These are phyloP conservation scores for Eruca vesicaria DNA, from an alignment of 441 rosid species.

Conservation along the genomic window DNA sequence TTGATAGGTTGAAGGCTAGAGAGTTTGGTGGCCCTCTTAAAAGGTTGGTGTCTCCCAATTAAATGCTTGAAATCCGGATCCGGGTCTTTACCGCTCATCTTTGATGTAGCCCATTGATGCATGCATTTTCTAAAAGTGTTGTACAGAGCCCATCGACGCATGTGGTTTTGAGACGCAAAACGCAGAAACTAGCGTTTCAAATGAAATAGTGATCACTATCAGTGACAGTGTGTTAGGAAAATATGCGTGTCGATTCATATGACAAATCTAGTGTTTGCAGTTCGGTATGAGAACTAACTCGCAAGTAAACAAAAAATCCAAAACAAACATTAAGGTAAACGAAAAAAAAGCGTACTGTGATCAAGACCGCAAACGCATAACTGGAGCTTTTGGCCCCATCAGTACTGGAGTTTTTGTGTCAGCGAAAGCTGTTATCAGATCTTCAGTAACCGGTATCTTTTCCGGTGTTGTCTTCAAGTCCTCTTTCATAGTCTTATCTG, in stretches of 20 bases:
- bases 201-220: neutral
- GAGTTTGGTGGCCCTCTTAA: slow-evolving; percentile 27
- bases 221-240: neutral
- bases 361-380: neutral
- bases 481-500: neutral
- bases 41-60: slow-evolving; percentile 6
- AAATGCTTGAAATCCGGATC: neutral
- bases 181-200: neutral
- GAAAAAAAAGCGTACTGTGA: neutral
- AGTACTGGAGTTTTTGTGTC: neutral
- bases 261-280: neutral
- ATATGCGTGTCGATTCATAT: neutral
- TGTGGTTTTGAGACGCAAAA: neutral
- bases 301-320: neutral
- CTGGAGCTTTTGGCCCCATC: neutral
- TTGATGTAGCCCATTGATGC: neutral
- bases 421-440: slow-evolving; percentile 6
- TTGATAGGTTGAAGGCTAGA: slow-evolving; percentile 1
- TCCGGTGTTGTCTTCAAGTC: slow-evolving; percentile 3
- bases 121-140: neutral
- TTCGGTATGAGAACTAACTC: neutral
- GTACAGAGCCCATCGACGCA: neutral
- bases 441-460: neutral
- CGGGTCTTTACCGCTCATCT: neutral
- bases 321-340: neutral